Evolutionary conservation across 192 early-diverging fungal genomes (phyloP), one percentile per base, ranked within the genome.

Genomic region (Backusella sp.): DNA sequence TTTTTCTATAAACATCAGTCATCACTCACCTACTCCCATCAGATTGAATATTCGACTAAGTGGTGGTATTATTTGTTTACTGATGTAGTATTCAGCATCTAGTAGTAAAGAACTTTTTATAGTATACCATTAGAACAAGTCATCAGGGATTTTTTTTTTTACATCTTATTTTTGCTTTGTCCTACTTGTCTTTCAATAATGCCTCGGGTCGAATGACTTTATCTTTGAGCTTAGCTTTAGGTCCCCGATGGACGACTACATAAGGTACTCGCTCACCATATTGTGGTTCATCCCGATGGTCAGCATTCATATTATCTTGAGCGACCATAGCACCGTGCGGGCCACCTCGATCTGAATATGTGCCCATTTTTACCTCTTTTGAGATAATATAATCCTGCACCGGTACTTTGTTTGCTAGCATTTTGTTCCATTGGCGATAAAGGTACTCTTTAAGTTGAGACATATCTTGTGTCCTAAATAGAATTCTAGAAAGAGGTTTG

Each of bases 261-360:
- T 93, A 98, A 1, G 97, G 96, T 23, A 98, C 92, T 12, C 97
- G 88, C 77, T 98, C 95, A 4, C 93, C 94, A 75, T 95, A 90
- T 71, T 95, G 91, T 2, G 96, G 96, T 79, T 92, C 95, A 0
- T 92, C 82, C 0, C 93, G 81, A n/a, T 84, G 86, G 79, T 96
- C 94, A 9, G 77, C 49, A 42, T 84, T 78, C 90, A 96, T 95
- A 36, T 80, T 84, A 21, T 30, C 89, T 81, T n/a, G 77, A 83
- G 66, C 90, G 86, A 34, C 73, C 35, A 71, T 53, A n/a, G 80
- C 80, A n/a, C 80, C 80, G n/a, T 73, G 30, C 0, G 77, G 77
- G 21, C 73, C 26, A 28, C 34, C 32, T 17, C 37, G 49, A 35
- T 81, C 88, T 85, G 87, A 91, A 78, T 98, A 97, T 14, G 84